phyloP scores from a whole-genome alignment of 2,329 filamentous ascomycete genomes.

The Sporothrix globosa region DNA sequence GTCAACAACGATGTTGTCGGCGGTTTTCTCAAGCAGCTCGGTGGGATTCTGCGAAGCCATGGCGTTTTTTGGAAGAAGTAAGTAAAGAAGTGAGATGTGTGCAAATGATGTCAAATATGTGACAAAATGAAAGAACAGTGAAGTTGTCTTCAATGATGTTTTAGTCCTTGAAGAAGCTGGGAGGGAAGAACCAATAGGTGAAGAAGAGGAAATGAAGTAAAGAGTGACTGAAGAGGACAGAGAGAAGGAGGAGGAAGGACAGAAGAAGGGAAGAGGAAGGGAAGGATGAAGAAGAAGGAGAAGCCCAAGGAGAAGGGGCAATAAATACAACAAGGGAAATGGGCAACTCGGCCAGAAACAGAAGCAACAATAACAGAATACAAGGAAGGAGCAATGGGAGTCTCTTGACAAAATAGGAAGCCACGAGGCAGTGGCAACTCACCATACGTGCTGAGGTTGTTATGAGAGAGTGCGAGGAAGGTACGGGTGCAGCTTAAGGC shows the following conservation, averaged over 20 bases:
- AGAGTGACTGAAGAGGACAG: not conserved
- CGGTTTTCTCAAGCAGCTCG: not conserved
- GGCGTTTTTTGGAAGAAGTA: not conserved
- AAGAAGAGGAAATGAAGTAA: not conserved
- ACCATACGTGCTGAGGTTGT: not conserved
- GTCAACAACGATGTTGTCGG: not conserved
- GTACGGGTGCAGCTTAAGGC: not conserved
- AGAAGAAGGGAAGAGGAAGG: not conserved
- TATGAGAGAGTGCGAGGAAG: not conserved
- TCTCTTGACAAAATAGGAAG: conserved; percentile 6
- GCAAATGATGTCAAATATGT: not conserved
- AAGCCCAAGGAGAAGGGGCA: not conserved
- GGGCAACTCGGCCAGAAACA: not conserved
- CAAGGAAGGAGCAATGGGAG: conserved; percentile 1
- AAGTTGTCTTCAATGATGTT: not conserved
- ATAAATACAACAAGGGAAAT: not conserved
- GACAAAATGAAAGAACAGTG: not conserved
- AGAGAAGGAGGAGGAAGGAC: not conserved
- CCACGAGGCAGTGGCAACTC: not conserved
- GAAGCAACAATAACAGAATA: not conserved
- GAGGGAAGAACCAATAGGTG: not conserved
- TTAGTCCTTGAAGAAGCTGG: not conserved
- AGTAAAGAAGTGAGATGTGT: not conserved
- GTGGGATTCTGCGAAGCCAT: not conserved
- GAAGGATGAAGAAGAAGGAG: not conserved